These are phyloP conservation scores for Millerozyma acaciae DNA, from an alignment of 805 yeast species.

Conservation along the genomic window DNA sequence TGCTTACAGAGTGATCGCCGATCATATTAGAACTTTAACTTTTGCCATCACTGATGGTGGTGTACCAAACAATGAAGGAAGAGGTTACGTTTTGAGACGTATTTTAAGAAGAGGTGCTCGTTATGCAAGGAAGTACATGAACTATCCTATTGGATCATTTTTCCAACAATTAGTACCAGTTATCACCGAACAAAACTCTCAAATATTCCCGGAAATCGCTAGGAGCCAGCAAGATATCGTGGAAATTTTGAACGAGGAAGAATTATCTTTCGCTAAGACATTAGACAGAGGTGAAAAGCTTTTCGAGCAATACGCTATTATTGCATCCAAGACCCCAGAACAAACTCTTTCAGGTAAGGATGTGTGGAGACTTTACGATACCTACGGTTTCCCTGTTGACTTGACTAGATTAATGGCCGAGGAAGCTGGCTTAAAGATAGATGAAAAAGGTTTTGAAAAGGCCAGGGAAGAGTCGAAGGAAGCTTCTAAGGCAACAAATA, in stretches of 20 bases:
- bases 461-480: constrained; percentile 88
- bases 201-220: constrained; percentile 87
- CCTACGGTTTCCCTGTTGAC: constrained; percentile 99
- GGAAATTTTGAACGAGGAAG: constrained; percentile 95
- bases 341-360: constrained; percentile 86
- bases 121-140: constrained; percentile 92
- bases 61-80: constrained; percentile 98
- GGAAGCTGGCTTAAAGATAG: constrained; percentile 90
- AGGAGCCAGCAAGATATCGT: constrained; percentile 69
- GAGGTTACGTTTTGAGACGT: constrained; percentile 97
- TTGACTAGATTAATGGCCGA: constrained; percentile 98
- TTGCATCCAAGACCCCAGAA: constrained; percentile 69
- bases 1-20: constrained; percentile 97
- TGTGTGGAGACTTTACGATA: constrained; percentile 97
- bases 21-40: constrained; percentile 94
- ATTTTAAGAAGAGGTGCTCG: constrained; percentile 97
- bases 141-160: constrained; percentile 91
- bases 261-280: constrained; percentile 89
- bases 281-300: constrained; percentile 96
- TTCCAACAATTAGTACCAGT: constrained; percentile 92
- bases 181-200: constrained; percentile 80
- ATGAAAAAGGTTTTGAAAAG: constrained; percentile 85
- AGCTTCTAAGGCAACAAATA: constrained; percentile 89
- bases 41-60: constrained; percentile 98
- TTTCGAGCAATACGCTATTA: constrained; percentile 87